A percentile compares a stretch with the other conserved stretches of the same genome.
phyloP scores from a whole-genome alignment of 257 asterid genomes.

The Jacaranda mimosifolia region DNA sequence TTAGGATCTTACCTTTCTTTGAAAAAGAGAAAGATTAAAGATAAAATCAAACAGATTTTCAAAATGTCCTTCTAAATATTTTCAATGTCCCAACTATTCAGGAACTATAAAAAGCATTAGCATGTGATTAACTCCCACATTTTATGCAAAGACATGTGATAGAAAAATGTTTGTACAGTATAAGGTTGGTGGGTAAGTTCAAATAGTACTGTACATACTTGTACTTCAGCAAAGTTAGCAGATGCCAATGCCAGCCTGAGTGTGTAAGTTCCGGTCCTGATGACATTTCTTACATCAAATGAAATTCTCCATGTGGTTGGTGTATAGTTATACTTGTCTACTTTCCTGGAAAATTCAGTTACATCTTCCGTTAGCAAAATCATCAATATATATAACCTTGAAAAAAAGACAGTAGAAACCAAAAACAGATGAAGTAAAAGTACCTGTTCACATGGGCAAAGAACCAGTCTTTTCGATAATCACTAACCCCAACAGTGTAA shows the following conservation, averaged over 20 bases:
- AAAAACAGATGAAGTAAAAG: background rate
- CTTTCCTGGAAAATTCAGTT: constrained; percentile 46
- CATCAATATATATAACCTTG: background rate
- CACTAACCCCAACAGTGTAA: constrained; percentile 55
- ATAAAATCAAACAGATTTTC: too few species aligned
- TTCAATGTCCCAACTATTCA: too few species aligned
- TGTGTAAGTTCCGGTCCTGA: constrained; percentile 45
- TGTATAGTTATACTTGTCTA: constrained; percentile 6
- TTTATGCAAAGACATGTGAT: too few species aligned
- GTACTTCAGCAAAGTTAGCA: constrained; percentile 58
- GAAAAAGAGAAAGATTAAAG: too few species aligned
- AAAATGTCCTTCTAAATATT: too few species aligned
- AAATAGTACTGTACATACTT: constrained; percentile 39
- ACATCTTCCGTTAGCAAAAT: background rate
- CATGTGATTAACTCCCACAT: too few species aligned
- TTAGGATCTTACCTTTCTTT: too few species aligned
- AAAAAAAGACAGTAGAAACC: background rate
- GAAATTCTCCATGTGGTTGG: constrained; percentile 73
- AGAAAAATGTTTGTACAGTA: too few species aligned
- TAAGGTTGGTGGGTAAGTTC: too few species aligned
- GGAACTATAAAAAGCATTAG: too few species aligned
- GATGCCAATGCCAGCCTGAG: constrained; percentile 81
- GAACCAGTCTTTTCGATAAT: constrained; percentile 60
- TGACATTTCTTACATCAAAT: constrained; percentile 51
- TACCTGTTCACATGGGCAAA: constrained; percentile 73